These are phyloP conservation scores for Hirschioporus abietinus DNA, from an alignment of 768 basidiomycete genomes.

Conservation along the genomic window DNA sequence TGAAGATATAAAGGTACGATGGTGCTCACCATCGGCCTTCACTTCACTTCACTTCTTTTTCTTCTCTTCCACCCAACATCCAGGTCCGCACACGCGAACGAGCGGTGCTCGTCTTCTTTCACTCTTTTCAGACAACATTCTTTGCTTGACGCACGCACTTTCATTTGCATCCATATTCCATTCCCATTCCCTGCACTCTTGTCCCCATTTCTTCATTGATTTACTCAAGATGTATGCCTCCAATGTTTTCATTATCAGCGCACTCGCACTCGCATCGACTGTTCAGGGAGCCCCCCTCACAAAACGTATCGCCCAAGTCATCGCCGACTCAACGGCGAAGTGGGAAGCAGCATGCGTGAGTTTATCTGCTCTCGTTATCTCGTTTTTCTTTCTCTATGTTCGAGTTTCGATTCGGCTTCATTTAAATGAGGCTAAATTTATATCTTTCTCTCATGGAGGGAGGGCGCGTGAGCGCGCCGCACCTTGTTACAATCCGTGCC, in stretches of 20 bases:
- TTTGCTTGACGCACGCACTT: not conserved
- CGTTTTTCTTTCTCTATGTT: not conserved
- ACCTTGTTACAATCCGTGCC: not conserved
- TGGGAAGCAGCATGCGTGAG: constrained; percentile 53
- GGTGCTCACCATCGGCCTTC: too few relatives aligned
- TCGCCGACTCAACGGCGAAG: constrained; percentile 38
- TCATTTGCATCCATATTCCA: not conserved
- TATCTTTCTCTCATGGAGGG: not conserved
- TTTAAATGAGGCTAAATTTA: not conserved
- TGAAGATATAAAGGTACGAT: not conserved
- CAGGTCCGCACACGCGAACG: not conserved
- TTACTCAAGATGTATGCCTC: constrained; percentile 11
- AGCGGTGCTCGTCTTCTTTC: not conserved
- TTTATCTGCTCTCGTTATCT: constrained; percentile 7
- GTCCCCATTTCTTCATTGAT: not conserved
- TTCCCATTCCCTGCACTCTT: not conserved
- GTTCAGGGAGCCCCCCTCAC: constrained; percentile 30
- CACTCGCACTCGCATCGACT: constrained; percentile 21
- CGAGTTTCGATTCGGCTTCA: not conserved
- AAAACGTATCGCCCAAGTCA: constrained; percentile 47
- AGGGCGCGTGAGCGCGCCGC: too few relatives aligned
- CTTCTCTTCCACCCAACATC: not conserved
- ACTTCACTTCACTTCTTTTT: not conserved
- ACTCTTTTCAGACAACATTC: not conserved
- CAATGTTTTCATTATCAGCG: constrained; percentile 26